Evolutionary conservation across 2,329 filamentous ascomycete genomes (phyloP), one percentile per base, ranked within the genome.

Genomic region (Pyrenochaeta sp.): DNA sequence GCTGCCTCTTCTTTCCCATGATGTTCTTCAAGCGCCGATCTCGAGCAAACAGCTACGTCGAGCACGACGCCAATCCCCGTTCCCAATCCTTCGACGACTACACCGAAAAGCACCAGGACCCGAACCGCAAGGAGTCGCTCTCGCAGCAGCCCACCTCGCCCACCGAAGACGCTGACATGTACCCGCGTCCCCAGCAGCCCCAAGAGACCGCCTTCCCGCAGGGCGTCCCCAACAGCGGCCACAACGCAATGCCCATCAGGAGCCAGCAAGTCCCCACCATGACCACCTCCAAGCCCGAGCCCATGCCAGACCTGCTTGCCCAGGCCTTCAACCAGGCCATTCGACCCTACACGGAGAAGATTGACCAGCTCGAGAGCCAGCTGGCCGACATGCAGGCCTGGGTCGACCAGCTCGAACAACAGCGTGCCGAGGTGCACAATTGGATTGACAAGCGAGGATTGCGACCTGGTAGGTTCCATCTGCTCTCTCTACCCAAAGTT

Each of bases 401-500:
- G 67, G 69, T 81, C 37, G 76, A 79, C 61, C 71, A 76, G 60
- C 63, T 81, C 50, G 77, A 81, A 65, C 67, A 72, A 50, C 76
- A 80, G 71, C 69, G 77, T 50, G 69, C 71, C 19, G 78, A 81
- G 46, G 74, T 81, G 22, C 76, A 79, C 62, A 72, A 74, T 35
- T 81, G 78, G 78, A 81, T 81, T 42, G 78, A 81, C 68, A 81
- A 81, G 72, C 70, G 78, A 27, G 78, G 78, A 15, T 57, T 81
- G 36, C 67, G 78, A 60, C 78, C 78, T 50, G 78, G 78, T 80
- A 67, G 45, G 74, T 55, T 6, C 7, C 18, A 10, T 21, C 14
- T 27, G 31, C 11, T 30, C 15, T 11, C 22, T 26, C 21, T 20
- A 10, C 15, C 10, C 3, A 30, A 17, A 17, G n/a, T 7, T 24